Base-by-base conservation (phyloP, 2,329 filamentous ascomycete genomes). In the Aspergillus tubingensis region DNA sequence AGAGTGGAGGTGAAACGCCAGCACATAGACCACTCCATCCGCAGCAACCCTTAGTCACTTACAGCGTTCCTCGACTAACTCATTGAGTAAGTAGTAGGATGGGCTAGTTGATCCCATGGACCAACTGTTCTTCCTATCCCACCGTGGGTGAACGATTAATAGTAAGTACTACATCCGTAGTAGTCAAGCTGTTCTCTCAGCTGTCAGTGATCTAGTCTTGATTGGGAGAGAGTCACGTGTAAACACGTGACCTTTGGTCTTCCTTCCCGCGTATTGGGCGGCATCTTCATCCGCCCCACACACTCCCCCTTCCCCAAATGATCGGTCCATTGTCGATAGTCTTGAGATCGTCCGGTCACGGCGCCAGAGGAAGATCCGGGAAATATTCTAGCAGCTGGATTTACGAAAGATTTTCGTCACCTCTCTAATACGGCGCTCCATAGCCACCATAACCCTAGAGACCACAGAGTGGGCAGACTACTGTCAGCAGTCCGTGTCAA, bases 241-340 rank as follows among this genome's bases (percentile, higher is more conserved):
- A 3, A 3, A 0, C 58, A 60, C 19, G 53, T 60, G 58, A 54
- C 5, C 6, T 0, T 0, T 3, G 21, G 11, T 19, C 8, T 39
- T 39, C 49, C 21, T 10, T 13, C 17, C 21, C 17, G 27, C n/a
- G 51, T 23, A 48, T 57, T 57, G 32, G 50, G 44, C 39, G 54
- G 44, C 41, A 49, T 27, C 44, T 11, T 48, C 43, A 17, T 17
- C 8, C 25, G 57, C 39, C 53, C 54, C 54, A 61, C 60, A 27
- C 48, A 15, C 7, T 27, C 25, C 44, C 54, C 25, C 54, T 27
- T 48, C 41, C 19, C 23, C 30, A 50, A 58, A 49, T 57, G 36
- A 57, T 60, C 53, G 19, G 50, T 53, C 57, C 54, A 51, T 39
- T 21, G 32, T 64, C 57, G 30, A 60, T 64, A 64, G 60, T 54